These are phyloP conservation scores for Fomes fomentarius DNA, from an alignment of 1,284 basidiomycete species.

Conservation along the genomic window DNA sequence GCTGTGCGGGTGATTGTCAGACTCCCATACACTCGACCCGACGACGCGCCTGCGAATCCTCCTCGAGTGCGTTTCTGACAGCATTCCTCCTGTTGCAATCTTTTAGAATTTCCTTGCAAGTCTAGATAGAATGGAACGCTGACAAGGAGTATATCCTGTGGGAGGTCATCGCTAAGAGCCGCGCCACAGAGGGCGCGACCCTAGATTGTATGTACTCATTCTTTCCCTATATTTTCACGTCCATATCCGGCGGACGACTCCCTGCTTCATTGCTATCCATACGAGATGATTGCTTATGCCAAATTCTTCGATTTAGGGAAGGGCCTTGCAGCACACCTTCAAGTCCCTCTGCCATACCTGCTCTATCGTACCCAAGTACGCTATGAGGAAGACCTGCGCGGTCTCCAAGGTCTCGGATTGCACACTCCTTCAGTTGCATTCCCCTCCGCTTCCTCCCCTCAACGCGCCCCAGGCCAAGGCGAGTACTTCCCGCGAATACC, in stretches of 20 bases:
- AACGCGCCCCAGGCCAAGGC: constrained; percentile 8
- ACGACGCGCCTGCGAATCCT: constrained; percentile 63
- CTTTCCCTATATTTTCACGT: not conserved
- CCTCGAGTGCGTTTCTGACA: constrained; percentile 68
- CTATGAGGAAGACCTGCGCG: constrained; percentile 80
- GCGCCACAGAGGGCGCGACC: constrained; percentile 65
- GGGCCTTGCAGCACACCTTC: constrained; percentile 73
- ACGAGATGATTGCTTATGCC: too few species aligned
- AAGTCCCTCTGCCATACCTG: constrained; percentile 80
- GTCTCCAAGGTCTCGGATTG: constrained; percentile 58
- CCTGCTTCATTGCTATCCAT: too few species aligned
- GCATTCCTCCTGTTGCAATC: too few species aligned
- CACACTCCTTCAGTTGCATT: constrained; percentile 28
- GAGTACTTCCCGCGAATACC: constrained; percentile 27
- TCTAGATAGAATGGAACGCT: constrained; percentile 77
- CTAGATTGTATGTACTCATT: constrained; percentile 66
- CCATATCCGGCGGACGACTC: too few species aligned
- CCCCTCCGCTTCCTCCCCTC: constrained; percentile 31
- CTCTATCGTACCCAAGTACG: constrained; percentile 78
- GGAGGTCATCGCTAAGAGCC: constrained; percentile 79
- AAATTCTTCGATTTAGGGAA: constrained; percentile 59
- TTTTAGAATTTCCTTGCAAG: constrained; percentile 22
- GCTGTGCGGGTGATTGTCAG: constrained; percentile 66
- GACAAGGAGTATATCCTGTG: constrained; percentile 83
- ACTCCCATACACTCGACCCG: constrained; percentile 75